These are phyloP conservation scores for Penicillium atrosanguineum DNA, from an alignment of 495 filamentous ascomycete genomes.

Conservation along the genomic window DNA sequence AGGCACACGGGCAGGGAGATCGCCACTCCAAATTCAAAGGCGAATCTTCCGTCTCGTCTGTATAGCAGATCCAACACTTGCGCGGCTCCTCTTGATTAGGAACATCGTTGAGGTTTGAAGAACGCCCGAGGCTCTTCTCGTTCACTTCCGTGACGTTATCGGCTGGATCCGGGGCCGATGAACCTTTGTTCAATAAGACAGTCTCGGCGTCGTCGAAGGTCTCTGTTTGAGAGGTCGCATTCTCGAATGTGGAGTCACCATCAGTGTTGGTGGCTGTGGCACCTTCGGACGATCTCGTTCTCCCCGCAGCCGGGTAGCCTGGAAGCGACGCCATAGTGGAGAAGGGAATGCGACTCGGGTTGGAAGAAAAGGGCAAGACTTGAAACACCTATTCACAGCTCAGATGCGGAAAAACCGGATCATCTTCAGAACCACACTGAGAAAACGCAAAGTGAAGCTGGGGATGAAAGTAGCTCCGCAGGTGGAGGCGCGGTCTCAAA, in stretches of 20 bases:
- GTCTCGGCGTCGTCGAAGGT: constrained; percentile 39
- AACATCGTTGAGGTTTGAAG: constrained; percentile 13
- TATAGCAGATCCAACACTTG: constrained; percentile 93
- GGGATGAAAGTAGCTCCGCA: constrained; percentile 3
- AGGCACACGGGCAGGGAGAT: constrained; percentile 80
- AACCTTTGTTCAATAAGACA: constrained; percentile 40
- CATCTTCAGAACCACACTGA: constrained; percentile 1
- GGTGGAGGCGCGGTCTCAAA: constrained; percentile 3
- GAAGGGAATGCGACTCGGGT: neutral
- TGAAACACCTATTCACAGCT: neutral
- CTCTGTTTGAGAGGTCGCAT: constrained; percentile 12
- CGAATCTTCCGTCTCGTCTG: constrained; percentile 75
- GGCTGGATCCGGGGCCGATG: constrained; percentile 17
- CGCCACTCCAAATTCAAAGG: constrained; percentile 71
- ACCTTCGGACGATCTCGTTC: constrained; percentile 32
- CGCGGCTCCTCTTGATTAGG: constrained; percentile 47
- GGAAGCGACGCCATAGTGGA: constrained; percentile 41
- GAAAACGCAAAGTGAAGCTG: neutral
- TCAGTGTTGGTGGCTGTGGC: constrained; percentile 23
- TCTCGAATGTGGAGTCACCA: constrained; percentile 9
- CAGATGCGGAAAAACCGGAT: neutral
- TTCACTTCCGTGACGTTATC: constrained; percentile 13
- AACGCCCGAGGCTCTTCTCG: constrained; percentile 17
- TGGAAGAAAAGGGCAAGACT: constrained; percentile 2
- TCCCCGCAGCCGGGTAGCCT: constrained; percentile 29